Evolutionary conservation across 1,139 yeast species (phyloP).

Genomic region (Spathaspora sp.): DNA sequence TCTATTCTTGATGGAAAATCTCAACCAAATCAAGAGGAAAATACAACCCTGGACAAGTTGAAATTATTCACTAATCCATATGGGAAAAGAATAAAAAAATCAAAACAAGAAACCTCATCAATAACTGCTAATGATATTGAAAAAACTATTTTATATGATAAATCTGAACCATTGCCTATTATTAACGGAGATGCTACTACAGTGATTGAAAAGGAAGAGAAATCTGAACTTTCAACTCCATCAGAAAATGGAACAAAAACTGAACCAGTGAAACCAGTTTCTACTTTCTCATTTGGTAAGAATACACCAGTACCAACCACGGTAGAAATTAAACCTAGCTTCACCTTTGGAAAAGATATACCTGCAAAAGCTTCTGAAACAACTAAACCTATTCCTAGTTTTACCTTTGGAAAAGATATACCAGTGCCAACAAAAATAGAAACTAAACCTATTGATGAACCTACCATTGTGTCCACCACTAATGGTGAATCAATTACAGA

Average conservation of each 20-base stretch:
- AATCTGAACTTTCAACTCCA: background rate
- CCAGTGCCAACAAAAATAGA: background rate
- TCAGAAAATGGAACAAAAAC: background rate
- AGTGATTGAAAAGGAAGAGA: background rate
- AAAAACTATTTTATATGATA: constrained; percentile 36
- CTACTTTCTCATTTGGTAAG: background rate
- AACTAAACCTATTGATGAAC: background rate
- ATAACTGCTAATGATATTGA: constrained; percentile 39
- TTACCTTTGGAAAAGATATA: background rate
- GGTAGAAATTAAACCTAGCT: no score
- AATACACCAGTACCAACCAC: no score
- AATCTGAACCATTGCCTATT: constrained; percentile 26
- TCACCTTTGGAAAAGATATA: background rate
- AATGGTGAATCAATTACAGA: background rate
- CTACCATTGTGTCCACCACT: background rate
- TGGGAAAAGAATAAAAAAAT: constrained; percentile 8
- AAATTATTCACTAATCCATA: constrained; percentile 16
- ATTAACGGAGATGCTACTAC: background rate
- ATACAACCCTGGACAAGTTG: constrained; percentile 3
- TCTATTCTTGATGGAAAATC: constrained; percentile 54
- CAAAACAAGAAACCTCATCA: constrained; percentile 1
- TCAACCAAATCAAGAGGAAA: background rate
- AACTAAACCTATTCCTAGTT: background rate
- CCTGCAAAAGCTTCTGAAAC: background rate
- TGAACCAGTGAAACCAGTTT: background rate